A percentile compares a stretch with the other conserved stretches of the same genome.
phyloP scores from a whole-genome alignment of 371 early-diverging fungal species.

The Actinomortierella ambigua region DNA sequence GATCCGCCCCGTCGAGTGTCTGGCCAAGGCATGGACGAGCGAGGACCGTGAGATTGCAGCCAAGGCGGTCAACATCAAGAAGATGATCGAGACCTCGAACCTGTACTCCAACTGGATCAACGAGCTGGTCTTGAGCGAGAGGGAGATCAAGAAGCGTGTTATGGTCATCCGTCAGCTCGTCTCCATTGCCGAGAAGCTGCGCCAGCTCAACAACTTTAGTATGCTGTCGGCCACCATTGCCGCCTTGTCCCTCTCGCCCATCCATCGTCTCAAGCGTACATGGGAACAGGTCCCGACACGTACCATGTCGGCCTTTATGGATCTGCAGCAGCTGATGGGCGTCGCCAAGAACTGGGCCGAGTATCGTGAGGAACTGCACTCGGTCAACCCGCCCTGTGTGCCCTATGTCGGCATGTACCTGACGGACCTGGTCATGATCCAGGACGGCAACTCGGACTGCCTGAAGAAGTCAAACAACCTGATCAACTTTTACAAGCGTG shows the following conservation, averaged over 20 bases:
- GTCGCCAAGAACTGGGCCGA: slow-evolving; percentile 80
- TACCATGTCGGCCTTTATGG: slow-evolving; percentile 52
- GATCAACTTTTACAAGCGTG: slow-evolving; percentile 91
- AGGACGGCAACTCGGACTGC: slow-evolving; percentile 84
- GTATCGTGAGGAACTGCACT: slow-evolving; percentile 85
- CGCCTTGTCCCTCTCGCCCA: slow-evolving; percentile 86
- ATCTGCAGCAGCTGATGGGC: slow-evolving; percentile 75
- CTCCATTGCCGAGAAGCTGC: slow-evolving; percentile 80
- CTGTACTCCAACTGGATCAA: slow-evolving; percentile 89
- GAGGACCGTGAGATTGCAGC: slow-evolving; percentile 61
- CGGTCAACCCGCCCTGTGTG: slow-evolving; percentile 88
- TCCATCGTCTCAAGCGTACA: slow-evolving; percentile 88
- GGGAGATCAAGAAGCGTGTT: slow-evolving; percentile 80
- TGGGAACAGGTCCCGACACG: slow-evolving; percentile 68
- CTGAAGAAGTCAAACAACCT: slow-evolving; percentile 60
- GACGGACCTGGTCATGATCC: slow-evolving; percentile 92
- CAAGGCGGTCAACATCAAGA: slow-evolving; percentile 72
- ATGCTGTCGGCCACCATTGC: slow-evolving; percentile 90
- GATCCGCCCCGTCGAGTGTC: slow-evolving; percentile 85
- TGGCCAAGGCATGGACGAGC: slow-evolving; percentile 89
- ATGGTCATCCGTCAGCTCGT: slow-evolving; percentile 83
- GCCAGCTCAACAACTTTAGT: slow-evolving; percentile 88
- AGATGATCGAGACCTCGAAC: slow-evolving; percentile 74
- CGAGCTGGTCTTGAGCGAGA: slow-evolving; percentile 78
- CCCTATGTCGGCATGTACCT: slow-evolving; percentile 86